Percentiles rank a stretch among this genome's conserved stretches.
These are phyloP conservation scores for Ceratocystis variospora DNA, from an alignment of 2,329 filamentous ascomycete species.

Conservation along the genomic window DNA sequence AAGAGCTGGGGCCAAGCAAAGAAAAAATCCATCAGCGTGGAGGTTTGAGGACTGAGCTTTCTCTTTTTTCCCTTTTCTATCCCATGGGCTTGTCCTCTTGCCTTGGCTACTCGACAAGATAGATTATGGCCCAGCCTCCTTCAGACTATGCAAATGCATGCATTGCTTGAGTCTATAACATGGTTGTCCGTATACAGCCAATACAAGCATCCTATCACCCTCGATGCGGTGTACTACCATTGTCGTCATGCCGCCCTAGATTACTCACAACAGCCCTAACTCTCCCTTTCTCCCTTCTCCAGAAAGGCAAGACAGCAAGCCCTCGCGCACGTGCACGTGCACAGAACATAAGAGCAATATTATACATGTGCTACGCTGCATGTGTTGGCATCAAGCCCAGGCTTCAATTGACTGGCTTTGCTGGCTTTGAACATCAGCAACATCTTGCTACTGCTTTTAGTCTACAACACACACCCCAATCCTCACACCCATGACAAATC, in stretches of 20 bases:
- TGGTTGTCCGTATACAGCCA: neutral
- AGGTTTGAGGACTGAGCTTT: neutral
- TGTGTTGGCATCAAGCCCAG: neutral
- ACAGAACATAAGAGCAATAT: neutral
- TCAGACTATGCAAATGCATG: neutral
- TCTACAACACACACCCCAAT: no score
- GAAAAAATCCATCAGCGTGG: neutral
- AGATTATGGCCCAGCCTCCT: neutral
- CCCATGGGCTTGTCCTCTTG: neutral
- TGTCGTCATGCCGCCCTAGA: neutral
- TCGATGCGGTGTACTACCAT: neutral
- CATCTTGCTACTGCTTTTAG: no score
- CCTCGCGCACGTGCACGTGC: neutral
- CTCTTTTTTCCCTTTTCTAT: neutral
- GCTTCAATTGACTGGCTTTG: neutral
- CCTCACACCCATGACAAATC: neutral
- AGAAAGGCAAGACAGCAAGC: neutral
- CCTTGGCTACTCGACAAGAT: neutral
- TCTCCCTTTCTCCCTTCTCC: neutral
- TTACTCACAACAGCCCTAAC: neutral
- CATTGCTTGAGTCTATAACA: neutral
- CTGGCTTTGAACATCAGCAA: neutral
- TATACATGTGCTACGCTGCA: neutral
- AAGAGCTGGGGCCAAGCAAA: constrained; percentile 3
- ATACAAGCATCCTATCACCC: neutral